Evolutionary conservation across 164 flowering plant genomes (phyloP), one percentile per base, ranked within the genome.

Genomic region (Stephania cephalantha): DNA sequence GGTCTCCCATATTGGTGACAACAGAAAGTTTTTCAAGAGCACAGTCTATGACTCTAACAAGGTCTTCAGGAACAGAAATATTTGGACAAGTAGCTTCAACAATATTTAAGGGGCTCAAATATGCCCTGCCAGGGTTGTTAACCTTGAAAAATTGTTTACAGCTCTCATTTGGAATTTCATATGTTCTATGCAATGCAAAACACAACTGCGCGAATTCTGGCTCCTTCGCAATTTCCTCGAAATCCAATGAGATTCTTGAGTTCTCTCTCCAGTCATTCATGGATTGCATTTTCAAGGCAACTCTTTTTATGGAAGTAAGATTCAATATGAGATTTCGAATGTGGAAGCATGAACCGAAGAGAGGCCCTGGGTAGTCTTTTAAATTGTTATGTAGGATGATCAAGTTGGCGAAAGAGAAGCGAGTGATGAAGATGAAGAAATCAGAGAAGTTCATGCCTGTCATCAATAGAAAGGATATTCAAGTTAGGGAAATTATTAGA

Each of bases 371-470:
- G 64, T 17, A 8, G 55, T 75, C 67, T 73, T 73, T 80, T 20
- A 22, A 72, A 9, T 79, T 77, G 67, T 68, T 61, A 81, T 72
- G 61, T 11, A 95, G 84, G 48, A 64, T 86, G 79, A 86, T 80
- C 81, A 88, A 69, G 77, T 88, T 88, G 77, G 92, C 91, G 61
- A 89, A 79, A 65, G 91, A 76, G 75, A 92, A 79, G 66, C 86
- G 87, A 4, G 79, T 78, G 70, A 93, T 71, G 87, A 90, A 89
- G 76, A 80, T 74, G 81, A 90, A 90, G 82, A 91, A 90, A 77
- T 92, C 97, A 35, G 70, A 46, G 74, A 90, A 95, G 78, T 92
- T 91, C 97, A 95, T 94, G 81, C 99, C 97, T 93, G 87, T 58
- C n/a, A 76, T 69, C 73, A 79, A 76, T 67, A 71, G 6, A 52